phyloP scores from a whole-genome alignment of 2,329 filamentous ascomycete species.

The Monilinia laxa region DNA sequence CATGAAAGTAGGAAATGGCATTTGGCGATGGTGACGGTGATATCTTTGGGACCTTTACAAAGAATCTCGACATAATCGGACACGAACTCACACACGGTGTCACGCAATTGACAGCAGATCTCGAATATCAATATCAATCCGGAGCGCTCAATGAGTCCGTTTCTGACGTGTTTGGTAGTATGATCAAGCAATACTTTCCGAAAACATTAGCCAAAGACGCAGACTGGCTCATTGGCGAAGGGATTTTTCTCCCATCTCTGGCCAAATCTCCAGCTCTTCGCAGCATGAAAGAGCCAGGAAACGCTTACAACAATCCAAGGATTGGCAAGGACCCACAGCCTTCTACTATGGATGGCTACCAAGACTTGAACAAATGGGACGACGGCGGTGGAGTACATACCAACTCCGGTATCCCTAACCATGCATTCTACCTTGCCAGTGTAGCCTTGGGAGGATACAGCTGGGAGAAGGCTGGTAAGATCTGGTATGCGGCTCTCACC shows the following conservation, averaged over 20 bases:
- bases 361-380: conserved; percentile 32
- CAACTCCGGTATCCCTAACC: conserved; percentile 58
- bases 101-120: too few relatives aligned
- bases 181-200: conserved; percentile 53
- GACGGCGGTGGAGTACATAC: conserved; percentile 57
- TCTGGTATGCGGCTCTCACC: conserved; percentile 33
- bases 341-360: conserved; percentile 48
- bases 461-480: conserved; percentile 41
- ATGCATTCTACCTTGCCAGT: conserved; percentile 53
- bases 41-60: too few relatives aligned
- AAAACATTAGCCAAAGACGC: conserved; percentile 42
- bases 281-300: conserved; percentile 54
- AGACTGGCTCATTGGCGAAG: conserved; percentile 36
- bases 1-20: too few relatives aligned
- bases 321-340: conserved; percentile 56
- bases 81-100: too few relatives aligned
- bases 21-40: too few relatives aligned
- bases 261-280: conserved; percentile 53
- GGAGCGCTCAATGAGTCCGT: too few relatives aligned
- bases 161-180: too few relatives aligned
- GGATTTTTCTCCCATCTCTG: conserved; percentile 29
- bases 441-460: conserved; percentile 52
- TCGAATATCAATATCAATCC: too few relatives aligned
- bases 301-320: conserved; percentile 52
- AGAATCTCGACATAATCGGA: too few relatives aligned